A percentile compares a stretch with the other conserved stretches of the same genome.
Evolutionary conservation across 2,329 filamentous ascomycete genomes (phyloP).

Genomic region (Fusarium circinatum): DNA sequence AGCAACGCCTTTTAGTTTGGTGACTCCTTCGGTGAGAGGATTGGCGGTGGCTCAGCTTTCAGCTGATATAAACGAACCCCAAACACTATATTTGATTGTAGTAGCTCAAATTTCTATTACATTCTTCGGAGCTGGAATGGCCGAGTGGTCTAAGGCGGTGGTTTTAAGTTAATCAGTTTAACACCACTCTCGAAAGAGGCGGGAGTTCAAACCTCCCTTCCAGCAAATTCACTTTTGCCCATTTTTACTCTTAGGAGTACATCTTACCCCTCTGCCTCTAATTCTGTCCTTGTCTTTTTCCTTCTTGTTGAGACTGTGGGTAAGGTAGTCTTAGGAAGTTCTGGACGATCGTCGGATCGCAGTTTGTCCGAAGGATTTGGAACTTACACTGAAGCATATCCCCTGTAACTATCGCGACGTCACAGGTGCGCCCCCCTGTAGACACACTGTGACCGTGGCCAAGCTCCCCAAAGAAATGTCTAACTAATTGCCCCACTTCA

Average conservation of each 20-base stretch:
- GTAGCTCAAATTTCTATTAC: neutral
- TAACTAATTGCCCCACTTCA: constrained; percentile 12
- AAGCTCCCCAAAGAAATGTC: neutral
- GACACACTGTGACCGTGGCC: neutral
- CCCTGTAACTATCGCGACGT: constrained; percentile 20
- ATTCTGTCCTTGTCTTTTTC: neutral
- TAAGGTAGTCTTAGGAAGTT: neutral
- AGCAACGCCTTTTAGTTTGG: neutral
- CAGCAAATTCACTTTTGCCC: neutral
- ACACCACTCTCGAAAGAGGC: constrained; percentile 12
- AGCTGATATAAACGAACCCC: fast-evolving
- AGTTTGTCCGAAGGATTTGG: neutral
- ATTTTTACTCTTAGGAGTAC: neutral
- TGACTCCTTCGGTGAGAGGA: constrained; percentile 33
- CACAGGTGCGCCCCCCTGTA: constrained; percentile 9
- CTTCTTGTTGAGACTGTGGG: neutral
- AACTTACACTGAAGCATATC: neutral
- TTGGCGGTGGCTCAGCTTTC: constrained; percentile 14
- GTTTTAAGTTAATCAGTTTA: neutral
- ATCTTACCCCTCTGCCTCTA: neutral
- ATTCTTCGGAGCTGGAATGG: constrained; percentile 2
- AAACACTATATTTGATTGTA: fast-evolving
- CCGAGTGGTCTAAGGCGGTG: constrained; percentile 9
- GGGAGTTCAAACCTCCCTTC: constrained; percentile 8
- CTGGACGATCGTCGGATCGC: neutral